A percentile compares a stretch with the other conserved stretches of the same genome.
Evolutionary conservation across 768 basidiomycete species (phyloP).

Genomic region (Amylocystis lapponica): DNA sequence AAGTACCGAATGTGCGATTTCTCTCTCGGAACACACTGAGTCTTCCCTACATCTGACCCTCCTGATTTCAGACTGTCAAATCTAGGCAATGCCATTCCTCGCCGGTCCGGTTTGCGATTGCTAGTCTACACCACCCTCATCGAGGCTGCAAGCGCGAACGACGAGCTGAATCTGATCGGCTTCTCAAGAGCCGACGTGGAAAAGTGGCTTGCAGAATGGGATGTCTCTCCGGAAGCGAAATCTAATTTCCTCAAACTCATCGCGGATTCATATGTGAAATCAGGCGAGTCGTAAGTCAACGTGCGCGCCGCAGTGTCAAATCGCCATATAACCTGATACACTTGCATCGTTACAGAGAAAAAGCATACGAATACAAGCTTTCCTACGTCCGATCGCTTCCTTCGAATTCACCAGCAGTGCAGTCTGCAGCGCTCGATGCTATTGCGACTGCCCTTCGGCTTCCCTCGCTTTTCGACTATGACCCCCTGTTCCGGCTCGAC

Average conservation of each 20-base stretch:
- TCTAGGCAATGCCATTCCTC: constrained; percentile 72
- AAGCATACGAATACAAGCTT: constrained; percentile 60
- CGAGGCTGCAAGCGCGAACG: constrained; percentile 49
- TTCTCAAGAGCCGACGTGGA: constrained; percentile 59
- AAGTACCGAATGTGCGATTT: constrained; percentile 71
- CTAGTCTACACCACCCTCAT: constrained; percentile 60
- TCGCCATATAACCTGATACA: not conserved
- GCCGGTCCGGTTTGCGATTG: constrained; percentile 57
- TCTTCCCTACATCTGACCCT: no score
- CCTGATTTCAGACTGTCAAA: constrained; percentile 70
- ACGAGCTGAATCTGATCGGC: constrained; percentile 57
- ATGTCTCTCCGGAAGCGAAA: constrained; percentile 55
- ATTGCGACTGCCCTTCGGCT: constrained; percentile 62
- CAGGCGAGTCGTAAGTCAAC: constrained; percentile 51
- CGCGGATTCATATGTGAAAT: constrained; percentile 50
- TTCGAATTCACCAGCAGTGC: constrained; percentile 43
- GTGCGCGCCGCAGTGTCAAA: not conserved
- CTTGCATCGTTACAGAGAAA: constrained; percentile 33
- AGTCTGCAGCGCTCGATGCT: constrained; percentile 50
- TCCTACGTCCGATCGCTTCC: constrained; percentile 58
- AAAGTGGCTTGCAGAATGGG: constrained; percentile 77
- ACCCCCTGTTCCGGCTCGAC: constrained; percentile 72
- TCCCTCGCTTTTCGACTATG: constrained; percentile 73
- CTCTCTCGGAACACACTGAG: not conserved
- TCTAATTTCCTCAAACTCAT: constrained; percentile 60